Evolutionary conservation across 1,284 basidiomycete genomes (phyloP).

Genomic region (Cystobasidium pallidum): DNA sequence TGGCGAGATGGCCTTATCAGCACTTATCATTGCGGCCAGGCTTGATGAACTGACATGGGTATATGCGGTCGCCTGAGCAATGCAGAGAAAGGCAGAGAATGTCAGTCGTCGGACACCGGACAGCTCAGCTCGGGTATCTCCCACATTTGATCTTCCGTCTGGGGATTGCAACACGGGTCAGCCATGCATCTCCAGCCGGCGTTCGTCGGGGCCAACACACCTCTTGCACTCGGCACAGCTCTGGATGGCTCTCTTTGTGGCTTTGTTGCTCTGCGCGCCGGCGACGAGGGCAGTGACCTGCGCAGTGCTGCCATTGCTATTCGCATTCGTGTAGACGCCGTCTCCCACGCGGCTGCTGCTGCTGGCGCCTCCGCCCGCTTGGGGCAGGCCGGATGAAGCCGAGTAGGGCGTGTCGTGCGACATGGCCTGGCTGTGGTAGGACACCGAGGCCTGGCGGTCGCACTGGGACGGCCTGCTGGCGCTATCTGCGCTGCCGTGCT

Average conservation of each 20-base stretch:
- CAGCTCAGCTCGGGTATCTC: not conserved
- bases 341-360: not conserved
- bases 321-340: not conserved
- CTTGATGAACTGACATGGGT: conserved; percentile 20
- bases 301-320: not conserved
- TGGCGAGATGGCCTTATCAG: not conserved
- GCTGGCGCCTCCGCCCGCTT: too few relatives aligned
- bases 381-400: conserved; percentile 18
- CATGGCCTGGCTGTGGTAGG: conserved; percentile 10
- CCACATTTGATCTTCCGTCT: conserved; percentile 43
- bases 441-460: not conserved
- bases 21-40: not conserved
- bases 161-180: not conserved
- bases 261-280: not conserved
- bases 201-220: not conserved
- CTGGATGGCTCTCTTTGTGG: conserved; percentile 36
- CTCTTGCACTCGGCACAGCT: conserved; percentile 39
- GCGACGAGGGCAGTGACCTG: conserved; percentile 9
- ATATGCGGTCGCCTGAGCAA: conserved; percentile 41
- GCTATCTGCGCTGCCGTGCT: not conserved
- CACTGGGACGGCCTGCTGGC: not conserved
- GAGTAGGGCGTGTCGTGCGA: conserved; percentile 17
- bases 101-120: not conserved
- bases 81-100: not conserved
- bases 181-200: not conserved